Evolutionary conservation across 78 protist species (phyloP), one percentile per base, ranked within the genome.

Genomic region (Guillardia theta): DNA sequence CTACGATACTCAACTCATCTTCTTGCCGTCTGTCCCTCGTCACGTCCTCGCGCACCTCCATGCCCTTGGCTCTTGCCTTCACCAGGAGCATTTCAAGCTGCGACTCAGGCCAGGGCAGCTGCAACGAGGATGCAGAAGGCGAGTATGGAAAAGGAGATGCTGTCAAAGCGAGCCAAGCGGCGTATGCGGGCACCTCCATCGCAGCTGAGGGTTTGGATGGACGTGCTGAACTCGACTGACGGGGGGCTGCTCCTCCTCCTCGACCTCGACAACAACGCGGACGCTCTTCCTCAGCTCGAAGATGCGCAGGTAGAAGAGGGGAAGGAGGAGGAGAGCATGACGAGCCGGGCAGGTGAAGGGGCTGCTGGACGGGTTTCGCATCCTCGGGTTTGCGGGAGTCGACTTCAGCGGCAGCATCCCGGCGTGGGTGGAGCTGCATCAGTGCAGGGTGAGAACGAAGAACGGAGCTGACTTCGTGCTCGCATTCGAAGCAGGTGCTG

Each of bases 401-500:
- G 83, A 70, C 83, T 70, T 36, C 41, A 22, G 10, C 10, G 83
- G 83, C 36, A 36, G 46, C 22, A 43, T 10, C 10, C 83, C 83
- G 1, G 45, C 36, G 36, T 70, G 83, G 83, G 21, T 70, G 41
- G 46, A 12, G 10, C 10, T 70, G 4, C 83, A 33, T 12, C 83
- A 43, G 46, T 70, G 83, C 83, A 24, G 22, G 46, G 36, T 33
- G 27, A 36, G 83, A 4, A 70, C 83, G 4, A 70, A 70, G 41
- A 70, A 70, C 6, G 83, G 83, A 36, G 83, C 83, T 43, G 83
- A 70, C 83, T 70, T 70, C 36, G 83, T 70, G 36, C 83, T 70
- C 45, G 83, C 83, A 15, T 70, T 70, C 83, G 9, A 24, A 43
- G 41, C 83, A 70, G 83, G 83, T 70, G n/a, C 41, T 21, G 12